phyloP scores from a whole-genome alignment of 2,329 filamentous ascomycete genomes.

The Pyrenophora seminiperda region DNA sequence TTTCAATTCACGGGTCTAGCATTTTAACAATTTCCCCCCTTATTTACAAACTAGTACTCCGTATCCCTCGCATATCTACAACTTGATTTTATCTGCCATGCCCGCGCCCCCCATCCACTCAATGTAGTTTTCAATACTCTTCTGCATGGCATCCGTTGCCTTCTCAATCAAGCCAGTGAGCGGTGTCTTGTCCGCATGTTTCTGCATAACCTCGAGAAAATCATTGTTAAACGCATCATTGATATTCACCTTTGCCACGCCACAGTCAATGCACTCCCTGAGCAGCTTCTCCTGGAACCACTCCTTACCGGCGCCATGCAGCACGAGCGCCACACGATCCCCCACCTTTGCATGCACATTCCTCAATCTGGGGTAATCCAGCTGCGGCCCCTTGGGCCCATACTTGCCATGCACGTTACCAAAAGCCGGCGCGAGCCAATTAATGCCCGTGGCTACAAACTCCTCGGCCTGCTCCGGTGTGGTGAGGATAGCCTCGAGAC shows the following conservation, averaged over 20 bases:
- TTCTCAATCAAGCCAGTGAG: conserved; percentile 62
- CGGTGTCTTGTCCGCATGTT: conserved; percentile 58
- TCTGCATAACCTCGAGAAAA: conserved; percentile 55
- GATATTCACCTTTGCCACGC: conserved; percentile 63
- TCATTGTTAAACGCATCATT: conserved; percentile 63
- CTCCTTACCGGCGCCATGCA: conserved; percentile 63
- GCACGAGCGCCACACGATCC: conserved; percentile 57
- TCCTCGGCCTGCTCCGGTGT: conserved; percentile 71
- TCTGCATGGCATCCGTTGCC: conserved; percentile 60
- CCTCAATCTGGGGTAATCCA: conserved; percentile 42
- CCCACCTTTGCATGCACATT: conserved; percentile 57
- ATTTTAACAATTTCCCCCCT: too few relatives aligned
- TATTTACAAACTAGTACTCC: too few relatives aligned
- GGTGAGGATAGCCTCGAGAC: conserved; percentile 66
- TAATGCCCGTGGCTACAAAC: conserved; percentile 73
- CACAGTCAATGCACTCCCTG: conserved; percentile 59
- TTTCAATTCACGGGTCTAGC: too few relatives aligned
- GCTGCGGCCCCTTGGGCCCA: conserved; percentile 64
- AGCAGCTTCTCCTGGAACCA: conserved; percentile 60
- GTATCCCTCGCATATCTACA: too few relatives aligned
- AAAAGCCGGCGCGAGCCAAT: conserved; percentile 76
- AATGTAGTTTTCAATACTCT: conserved; percentile 62
- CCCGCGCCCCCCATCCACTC: conserved; percentile 54
- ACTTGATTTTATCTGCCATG: conserved; percentile 32
- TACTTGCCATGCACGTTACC: conserved; percentile 79